Evolutionary conservation across 805 yeast species (phyloP), one percentile per base, ranked within the genome.

Genomic region (Pichia eremophila): DNA sequence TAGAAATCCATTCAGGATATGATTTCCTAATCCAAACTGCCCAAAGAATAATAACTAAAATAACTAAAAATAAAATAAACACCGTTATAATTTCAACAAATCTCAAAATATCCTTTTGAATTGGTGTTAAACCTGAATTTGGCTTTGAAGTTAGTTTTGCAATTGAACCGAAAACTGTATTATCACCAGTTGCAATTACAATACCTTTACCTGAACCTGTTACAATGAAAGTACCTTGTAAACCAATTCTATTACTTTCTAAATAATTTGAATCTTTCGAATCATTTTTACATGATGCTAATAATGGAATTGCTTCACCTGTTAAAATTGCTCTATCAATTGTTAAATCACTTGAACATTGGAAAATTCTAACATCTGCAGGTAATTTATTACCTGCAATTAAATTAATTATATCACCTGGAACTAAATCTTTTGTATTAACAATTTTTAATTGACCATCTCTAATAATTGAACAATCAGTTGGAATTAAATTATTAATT

Each of bases 251-350:
- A 22, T 22, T 22, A 22, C 25, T 22, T 22, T 22, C 25, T 22
- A 22, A 22, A 22, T 5, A 22, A 22, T 22, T 22, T 22, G 25
- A 22, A 22, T 22, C 25, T 22, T 22, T 22, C 5, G 25, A 22
- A 22, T 22, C 25, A 22, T 22, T 22, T 5, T 22, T 22, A 4
- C 7, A 22, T 1, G 25, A 22, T 22, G 25, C 25, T 22, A 22
- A 22, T 22, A 22, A 22, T 22, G 25, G 25, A 22, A 22, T 7
- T 22, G 25, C 25, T 22, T 22, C 25, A 22, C 79, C 79, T 12
- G 79, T 74, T 36, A 74, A 63, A 15, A 73, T 64, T 15, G 77
- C 64, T 49, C 74, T 63, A 54, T 74, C 79, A 54, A 73, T 71
- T 18, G 69, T 54, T 38, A 74, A 63, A 39, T 70, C 69, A 22